phyloP scores from a whole-genome alignment of 169 alveolate species.

The Neospora caninum region DNA sequence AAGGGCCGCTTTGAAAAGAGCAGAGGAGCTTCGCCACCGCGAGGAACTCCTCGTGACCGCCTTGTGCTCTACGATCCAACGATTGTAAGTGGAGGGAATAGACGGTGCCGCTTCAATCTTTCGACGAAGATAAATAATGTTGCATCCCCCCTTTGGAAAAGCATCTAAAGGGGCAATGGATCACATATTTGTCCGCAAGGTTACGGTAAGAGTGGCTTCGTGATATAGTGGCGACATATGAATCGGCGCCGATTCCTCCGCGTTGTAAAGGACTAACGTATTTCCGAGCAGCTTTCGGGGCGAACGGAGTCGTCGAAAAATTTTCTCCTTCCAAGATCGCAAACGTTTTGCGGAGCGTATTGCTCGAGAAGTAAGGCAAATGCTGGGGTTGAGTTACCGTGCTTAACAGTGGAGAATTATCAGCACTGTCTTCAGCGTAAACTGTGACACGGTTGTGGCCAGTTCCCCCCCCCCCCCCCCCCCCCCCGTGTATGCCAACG shows the following conservation, averaged over 20 bases:
- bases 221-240: too few relatives aligned
- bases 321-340: constrained; percentile 20
- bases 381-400: not conserved
- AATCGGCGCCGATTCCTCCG: too few relatives aligned
- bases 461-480: too few relatives aligned
- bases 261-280: too few relatives aligned
- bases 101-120: not conserved
- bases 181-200: too few relatives aligned
- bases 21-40: not conserved
- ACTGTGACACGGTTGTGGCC: too few relatives aligned
- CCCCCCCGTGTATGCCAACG: too few relatives aligned
- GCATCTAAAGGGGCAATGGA: too few relatives aligned
- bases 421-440: not conserved
- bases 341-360: constrained; percentile 3
- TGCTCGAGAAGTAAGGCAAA: constrained; percentile 4
- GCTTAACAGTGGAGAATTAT: too few relatives aligned
- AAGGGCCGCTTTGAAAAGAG: not conserved
- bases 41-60: constrained; percentile 8
- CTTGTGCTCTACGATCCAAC: constrained; percentile 25
- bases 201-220: too few relatives aligned
- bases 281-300: constrained; percentile 26
- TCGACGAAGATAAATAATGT: too few relatives aligned
- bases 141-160: too few relatives aligned
- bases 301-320: not conserved
- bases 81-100: not conserved